Base-by-base conservation (phyloP, 75 land plant species). In the Sequoia sempervirens region DNA sequence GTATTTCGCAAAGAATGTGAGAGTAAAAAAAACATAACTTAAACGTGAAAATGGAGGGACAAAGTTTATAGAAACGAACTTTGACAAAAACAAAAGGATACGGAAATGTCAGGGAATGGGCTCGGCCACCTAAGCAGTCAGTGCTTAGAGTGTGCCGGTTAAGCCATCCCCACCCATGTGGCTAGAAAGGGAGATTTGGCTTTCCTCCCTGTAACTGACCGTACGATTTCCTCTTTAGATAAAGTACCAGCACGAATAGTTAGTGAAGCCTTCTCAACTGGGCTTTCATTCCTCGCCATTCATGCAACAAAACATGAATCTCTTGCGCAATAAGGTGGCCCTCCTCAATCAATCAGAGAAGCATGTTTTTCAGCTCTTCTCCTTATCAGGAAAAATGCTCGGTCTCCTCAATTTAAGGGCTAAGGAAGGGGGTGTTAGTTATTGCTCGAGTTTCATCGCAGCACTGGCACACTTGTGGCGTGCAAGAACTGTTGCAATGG, bases 391-490 rank as follows among this genome's bases (percentile, higher is more conserved):
- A 43, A 37, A 30, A n/a, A 81, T 82, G 72, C 81, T 89, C 17
- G 28, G 68, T 50, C 3, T 7, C 61, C 86, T 89, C 28, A 87
- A 89, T 30, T n/a, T 54, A 46, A 85, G 83, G 85, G 89, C 87
- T 13, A 78, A 74, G 79, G 15, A 32, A 4, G 79, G 52, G 12
- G 80, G 53, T 15, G 47, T 80, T 15, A 69, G 17, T 26, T 23
- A 38, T 20, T 52, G 87, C 20, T 83, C 87, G 2, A 66, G 89
- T 50, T 90, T 90, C 73, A 86, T 85, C 47, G 88, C 82, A 13
- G 83, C 88, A 40, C 56, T 88, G 17, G 89, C 92, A 23, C 92
- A 80, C 74, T 30, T 88, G 17, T 90, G 92, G 92, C 86, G 88
- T 75, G 88, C 88, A 83, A 81, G 85, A 81, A 88, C 84, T 36